Conservation (phyloP, 2,329 filamentous ascomycete species). For the Gyromitra esculenta region DNA sequence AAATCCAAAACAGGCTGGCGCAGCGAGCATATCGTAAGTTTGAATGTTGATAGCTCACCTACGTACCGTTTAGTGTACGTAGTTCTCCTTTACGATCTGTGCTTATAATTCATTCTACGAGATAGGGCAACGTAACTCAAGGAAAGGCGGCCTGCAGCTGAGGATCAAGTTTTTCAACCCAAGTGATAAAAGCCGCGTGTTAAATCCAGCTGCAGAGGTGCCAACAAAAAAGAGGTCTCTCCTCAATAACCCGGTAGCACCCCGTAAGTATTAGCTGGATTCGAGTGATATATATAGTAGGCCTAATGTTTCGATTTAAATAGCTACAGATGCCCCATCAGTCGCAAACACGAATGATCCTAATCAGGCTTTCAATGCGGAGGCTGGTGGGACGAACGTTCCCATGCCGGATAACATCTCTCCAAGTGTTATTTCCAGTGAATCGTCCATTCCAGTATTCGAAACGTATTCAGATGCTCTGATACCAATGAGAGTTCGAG, state of each 20-base stretch:
- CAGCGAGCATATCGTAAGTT: conserved; percentile 93
- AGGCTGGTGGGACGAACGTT: background rate
- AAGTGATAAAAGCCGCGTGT: background rate
- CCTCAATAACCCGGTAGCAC: background rate
- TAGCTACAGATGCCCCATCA: background rate
- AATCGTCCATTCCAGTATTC: background rate
- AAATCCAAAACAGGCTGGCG: conserved; percentile 97
- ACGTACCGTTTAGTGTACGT: background rate
- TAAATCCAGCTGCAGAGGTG: background rate
- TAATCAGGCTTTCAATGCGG: background rate
- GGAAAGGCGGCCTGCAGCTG: conserved; percentile 12
- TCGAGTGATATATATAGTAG: background rate
- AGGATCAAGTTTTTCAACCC: conserved; percentile 47
- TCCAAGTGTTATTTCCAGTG: background rate
- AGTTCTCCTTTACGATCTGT: background rate
- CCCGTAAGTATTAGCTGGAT: background rate
- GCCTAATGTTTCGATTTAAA: background rate
- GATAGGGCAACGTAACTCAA: conserved; percentile 41
- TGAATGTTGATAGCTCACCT: background rate
- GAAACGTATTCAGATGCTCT: background rate
- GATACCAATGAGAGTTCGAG: background rate
- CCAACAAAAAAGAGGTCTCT: background rate
- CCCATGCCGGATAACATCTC: too few species aligned
- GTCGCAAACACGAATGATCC: background rate
- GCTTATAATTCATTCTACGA: background rate